Percentiles rank a stretch among this genome's conserved stretches.
Evolutionary conservation across 2,329 filamentous ascomycete species (phyloP).

Genomic region (Nothophaeocryptopus gaeumannii): DNA sequence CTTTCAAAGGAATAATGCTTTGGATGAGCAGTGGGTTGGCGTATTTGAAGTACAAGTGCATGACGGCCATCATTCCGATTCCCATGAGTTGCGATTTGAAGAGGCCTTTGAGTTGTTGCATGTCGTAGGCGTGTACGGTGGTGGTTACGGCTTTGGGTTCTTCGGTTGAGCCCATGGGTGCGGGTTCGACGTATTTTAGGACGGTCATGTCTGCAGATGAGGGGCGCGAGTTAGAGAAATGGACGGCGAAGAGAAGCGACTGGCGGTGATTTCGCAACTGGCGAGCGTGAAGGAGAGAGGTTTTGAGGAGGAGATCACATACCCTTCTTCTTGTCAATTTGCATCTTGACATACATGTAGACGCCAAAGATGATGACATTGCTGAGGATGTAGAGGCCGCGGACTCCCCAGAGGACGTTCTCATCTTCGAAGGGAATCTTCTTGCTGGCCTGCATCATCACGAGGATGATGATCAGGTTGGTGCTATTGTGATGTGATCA

Average conservation of each 20-base stretch:
- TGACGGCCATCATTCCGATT: constrained; percentile 94
- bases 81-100: constrained; percentile 95
- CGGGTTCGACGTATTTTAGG: constrained; percentile 96
- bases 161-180: constrained; percentile 87
- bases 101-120: constrained; percentile 74
- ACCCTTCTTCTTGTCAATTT: constrained; percentile 98
- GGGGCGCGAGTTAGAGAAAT: not conserved
- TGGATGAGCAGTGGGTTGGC: constrained; percentile 98
- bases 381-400: constrained; percentile 63
- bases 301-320: constrained; percentile 33
- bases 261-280: too few relatives aligned
- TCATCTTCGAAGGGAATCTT: constrained; percentile 91
- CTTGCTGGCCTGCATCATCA: constrained; percentile 98
- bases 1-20: constrained; percentile 96
- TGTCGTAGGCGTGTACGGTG: constrained; percentile 93
- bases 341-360: constrained; percentile 78
- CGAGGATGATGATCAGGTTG: constrained; percentile 91
- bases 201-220: constrained; percentile 76
- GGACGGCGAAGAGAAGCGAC: too few relatives aligned
- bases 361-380: constrained; percentile 81
- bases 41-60: constrained; percentile 99
- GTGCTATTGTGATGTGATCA: constrained; percentile 58
- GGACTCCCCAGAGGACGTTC: constrained; percentile 63
- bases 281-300: not conserved
- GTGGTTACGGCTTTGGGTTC: constrained; percentile 96